Percentiles rank a stretch among this genome's conserved stretches.
phyloP scores from a whole-genome alignment of 2,329 filamentous ascomycete species.

The Phialophora chinensis region DNA sequence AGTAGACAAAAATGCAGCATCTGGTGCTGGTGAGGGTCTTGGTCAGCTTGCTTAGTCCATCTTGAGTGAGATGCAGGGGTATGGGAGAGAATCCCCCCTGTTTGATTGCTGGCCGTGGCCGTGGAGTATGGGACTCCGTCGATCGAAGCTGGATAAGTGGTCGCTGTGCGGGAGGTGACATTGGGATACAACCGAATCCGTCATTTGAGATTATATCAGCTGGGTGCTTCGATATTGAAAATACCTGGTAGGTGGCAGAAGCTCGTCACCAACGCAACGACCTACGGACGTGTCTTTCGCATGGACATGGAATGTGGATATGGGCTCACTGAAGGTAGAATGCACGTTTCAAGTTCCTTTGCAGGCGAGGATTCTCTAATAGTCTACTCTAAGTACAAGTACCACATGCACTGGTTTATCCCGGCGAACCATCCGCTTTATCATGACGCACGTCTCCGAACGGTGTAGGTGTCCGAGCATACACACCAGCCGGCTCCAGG shows the following conservation, averaged over 20 bases:
- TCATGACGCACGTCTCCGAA: not conserved
- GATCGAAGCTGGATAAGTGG: not conserved
- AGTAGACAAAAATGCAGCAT: not conserved
- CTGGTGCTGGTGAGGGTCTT: not conserved
- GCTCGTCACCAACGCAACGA: not conserved
- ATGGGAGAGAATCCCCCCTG: not conserved
- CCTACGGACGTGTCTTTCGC: not conserved
- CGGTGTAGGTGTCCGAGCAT: not conserved
- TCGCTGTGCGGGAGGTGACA: not conserved
- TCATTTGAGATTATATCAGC: not conserved
- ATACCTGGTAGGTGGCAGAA: not conserved
- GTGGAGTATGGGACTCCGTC: not conserved
- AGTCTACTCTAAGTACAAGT: not conserved
- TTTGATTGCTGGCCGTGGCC: not conserved
- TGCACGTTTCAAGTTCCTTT: conserved; percentile 5
- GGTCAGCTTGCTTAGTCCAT: not conserved
- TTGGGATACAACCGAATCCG: not conserved
- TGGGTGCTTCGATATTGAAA: not conserved
- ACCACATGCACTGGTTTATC: not conserved
- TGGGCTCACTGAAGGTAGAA: not conserved
- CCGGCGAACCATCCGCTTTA: not conserved
- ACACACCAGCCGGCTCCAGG: not conserved
- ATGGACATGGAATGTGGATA: not conserved
- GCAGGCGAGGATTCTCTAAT: conserved; percentile 14
- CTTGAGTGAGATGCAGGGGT: not conserved